phyloP scores from a whole-genome alignment of 2,329 filamentous ascomycete genomes.

The Calonectria leucothoes region DNA sequence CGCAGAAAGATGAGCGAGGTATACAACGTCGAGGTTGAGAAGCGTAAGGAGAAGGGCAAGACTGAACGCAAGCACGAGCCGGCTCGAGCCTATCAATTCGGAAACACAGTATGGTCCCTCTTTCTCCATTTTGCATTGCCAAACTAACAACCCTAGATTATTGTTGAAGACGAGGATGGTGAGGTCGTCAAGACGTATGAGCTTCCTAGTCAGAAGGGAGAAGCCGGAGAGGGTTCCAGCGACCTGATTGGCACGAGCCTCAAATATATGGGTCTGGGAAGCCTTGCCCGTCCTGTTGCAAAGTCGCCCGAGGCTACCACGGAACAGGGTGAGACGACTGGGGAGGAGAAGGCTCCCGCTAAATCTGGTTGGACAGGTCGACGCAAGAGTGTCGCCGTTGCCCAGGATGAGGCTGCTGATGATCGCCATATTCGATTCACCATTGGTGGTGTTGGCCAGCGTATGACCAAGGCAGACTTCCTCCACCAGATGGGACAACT shows the following conservation, averaged over 20 bases:
- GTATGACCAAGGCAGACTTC: slow-evolving; percentile 86
- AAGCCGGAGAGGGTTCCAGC: slow-evolving; percentile 47
- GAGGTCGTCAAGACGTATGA: slow-evolving; percentile 90
- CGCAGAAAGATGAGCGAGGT: slow-evolving; percentile 64
- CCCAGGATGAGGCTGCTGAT: slow-evolving; percentile 66
- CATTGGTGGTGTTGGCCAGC: slow-evolving; percentile 76
- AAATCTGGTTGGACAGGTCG: slow-evolving; percentile 61
- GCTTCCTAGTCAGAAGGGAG: slow-evolving; percentile 66
- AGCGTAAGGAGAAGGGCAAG: slow-evolving; percentile 72
- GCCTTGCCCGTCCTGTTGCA: slow-evolving; percentile 54
- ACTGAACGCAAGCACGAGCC: slow-evolving; percentile 73
- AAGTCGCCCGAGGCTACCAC: slow-evolving; percentile 46
- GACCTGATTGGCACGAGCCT: slow-evolving; percentile 57
- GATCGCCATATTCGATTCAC: slow-evolving; percentile 82
- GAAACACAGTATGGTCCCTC: slow-evolving; percentile 73
- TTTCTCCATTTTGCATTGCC: neutral
- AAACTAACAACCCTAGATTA: slow-evolving; percentile 69
- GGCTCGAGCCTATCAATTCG: slow-evolving; percentile 87
- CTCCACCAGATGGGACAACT: slow-evolving; percentile 79
- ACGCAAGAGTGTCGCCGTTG: slow-evolving; percentile 54
- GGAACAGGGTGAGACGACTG: slow-evolving; percentile 46
- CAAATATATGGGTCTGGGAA: slow-evolving; percentile 66
- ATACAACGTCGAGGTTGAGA: slow-evolving; percentile 70
- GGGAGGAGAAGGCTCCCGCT: slow-evolving; percentile 51
- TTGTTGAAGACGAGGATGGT: slow-evolving; percentile 87